Base-by-base conservation (phyloP, 2,329 filamentous ascomycete species). In the Lasiodiplodia gonubiensis region DNA sequence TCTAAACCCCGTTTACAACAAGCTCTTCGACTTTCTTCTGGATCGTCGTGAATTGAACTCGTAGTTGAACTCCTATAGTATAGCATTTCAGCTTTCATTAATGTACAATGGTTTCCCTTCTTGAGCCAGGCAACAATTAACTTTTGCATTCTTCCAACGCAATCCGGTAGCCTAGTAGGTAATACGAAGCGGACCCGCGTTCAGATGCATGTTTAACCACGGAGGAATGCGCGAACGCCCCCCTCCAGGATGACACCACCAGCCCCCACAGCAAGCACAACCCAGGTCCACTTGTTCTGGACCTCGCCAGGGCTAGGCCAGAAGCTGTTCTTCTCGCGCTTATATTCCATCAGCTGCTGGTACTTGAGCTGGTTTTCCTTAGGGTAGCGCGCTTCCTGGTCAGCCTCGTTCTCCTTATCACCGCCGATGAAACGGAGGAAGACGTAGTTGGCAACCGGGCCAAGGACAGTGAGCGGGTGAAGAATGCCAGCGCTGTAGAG, bases 361-460 rank as follows among this genome's bases (percentile, higher is more conserved):
- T 84, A 82, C 74, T 89, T 89, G 55, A 80, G 74, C 5, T 81
- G 80, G 67, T 84, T 81, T 16, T 82, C 80, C 48, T 80, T 79
- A 23, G 80, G 80, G 72, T 89, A 89, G 4, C 86, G 81, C 63
- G 82, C 79, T 64, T 81, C 80, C 73, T 88, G 86, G 66, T 78
- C 79, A 25, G 78, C 78, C 71, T 88, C 86, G 39, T 83, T 87
- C 73, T 86, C 75, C 68, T 81, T 83, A 72, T 88, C 86, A 8
- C 86, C 86, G 10, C 86, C 84, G 12, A 87, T 78, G 70, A 80
- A 84, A 66, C 86, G 84, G 16, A 89, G 81, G 80, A 86, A 88
- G 16, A 82, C 66, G 76, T 89, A 89, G 74, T 89, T 89, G 16
- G 85, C 82, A 5, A 87, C 57, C 0, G 86, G 85, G 0, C 86